Base-by-base conservation (phyloP, 192 early-diverging fungal genomes). In the Coemansia sp. region DNA sequence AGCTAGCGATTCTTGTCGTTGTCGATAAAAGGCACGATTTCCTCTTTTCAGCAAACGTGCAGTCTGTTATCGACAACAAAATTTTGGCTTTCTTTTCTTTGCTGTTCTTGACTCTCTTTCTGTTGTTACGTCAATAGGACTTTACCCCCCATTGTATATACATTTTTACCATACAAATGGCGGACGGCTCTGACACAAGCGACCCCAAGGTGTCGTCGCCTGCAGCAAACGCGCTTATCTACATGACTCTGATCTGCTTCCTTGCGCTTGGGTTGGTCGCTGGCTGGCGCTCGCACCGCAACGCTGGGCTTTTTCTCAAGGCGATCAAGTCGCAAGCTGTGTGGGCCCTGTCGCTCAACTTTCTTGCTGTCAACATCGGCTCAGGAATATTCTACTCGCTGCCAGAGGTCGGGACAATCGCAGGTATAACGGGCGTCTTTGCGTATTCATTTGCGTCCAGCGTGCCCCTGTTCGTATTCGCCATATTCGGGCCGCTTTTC, bases 331-430 rank as follows among this genome's bases (percentile, higher is more conserved):
- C 82, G 19, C 87, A 88, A 70, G 63, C 63, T 13, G 80, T 83
- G 43, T 36, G 80, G 41, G 57, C 81, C 6, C 67, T 87, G 48
- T 76, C 71, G 2, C 65, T 79, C 15, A 86, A 87, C 66, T 88
- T 81, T 59, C 70, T 85, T 32, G 78, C 83, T 0, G 71, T 79
- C 50, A 85, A 85, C 59, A 67, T 89, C 43, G 87, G 87, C 22
- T 79, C 85, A 15, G 84, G 87, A 49, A 87, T 88, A 48, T 78
- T 90, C 67, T 89, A 86, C 48, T 82, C 85, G 9, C 74, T 90
- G 55, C 88, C 88, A 57, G 81, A 87, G 36, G 84, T 87, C 49
- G 88, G 84, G 34, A 82, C 87, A 43, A 84, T 85, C 36, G 85
- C 84, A 15, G 89, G 89, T 22, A 80, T 90, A 32, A 76, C 87